These are phyloP conservation scores for Dothistroma pini DNA, from an alignment of 2,329 filamentous ascomycete species.

Conservation along the genomic window DNA sequence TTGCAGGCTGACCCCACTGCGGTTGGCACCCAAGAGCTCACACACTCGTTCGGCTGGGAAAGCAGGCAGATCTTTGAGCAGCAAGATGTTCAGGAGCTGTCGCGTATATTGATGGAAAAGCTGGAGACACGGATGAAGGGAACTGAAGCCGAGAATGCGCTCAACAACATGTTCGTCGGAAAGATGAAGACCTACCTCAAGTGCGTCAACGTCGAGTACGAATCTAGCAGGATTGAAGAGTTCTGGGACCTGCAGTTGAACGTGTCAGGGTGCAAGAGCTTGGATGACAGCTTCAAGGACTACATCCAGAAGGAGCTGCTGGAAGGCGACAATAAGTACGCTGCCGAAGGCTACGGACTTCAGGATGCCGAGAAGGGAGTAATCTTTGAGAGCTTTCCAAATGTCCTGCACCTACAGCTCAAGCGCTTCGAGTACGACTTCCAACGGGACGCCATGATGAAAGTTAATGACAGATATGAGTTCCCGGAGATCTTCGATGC, in stretches of 20 bases:
- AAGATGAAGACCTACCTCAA: slow-evolving; percentile 99
- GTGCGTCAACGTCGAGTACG: slow-evolving; percentile 97
- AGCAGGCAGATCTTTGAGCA: slow-evolving; percentile 97
- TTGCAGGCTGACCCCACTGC: slow-evolving; percentile 81
- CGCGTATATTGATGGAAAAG: slow-evolving; percentile 93
- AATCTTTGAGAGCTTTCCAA: slow-evolving; percentile 92
- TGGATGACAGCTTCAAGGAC: slow-evolving; percentile 92
- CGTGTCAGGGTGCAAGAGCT: slow-evolving; percentile 85
- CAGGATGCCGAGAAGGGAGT: slow-evolving; percentile 98
- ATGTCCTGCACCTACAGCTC: slow-evolving; percentile 88
- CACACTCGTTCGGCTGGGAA: slow-evolving; percentile 97
- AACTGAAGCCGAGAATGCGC: slow-evolving; percentile 81
- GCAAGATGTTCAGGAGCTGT: slow-evolving; percentile 96
- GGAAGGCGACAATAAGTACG: slow-evolving; percentile 98
- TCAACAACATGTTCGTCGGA: slow-evolving; percentile 89
- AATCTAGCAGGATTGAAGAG: slow-evolving; percentile 91
- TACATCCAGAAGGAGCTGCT: slow-evolving; percentile 96
- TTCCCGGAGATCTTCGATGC: slow-evolving; percentile 83
- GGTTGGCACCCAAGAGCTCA: slow-evolving; percentile 88
- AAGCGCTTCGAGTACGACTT: slow-evolving; percentile 99
- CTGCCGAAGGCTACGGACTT: slow-evolving; percentile 83
- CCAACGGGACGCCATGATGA: slow-evolving; percentile 96
- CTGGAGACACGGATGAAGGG: slow-evolving; percentile 99
- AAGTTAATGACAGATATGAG: slow-evolving; percentile 91
- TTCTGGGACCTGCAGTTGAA: slow-evolving; percentile 99